phyloP scores from a whole-genome alignment of 2,329 filamentous ascomycete species.

The Myrmaecium sp. region DNA sequence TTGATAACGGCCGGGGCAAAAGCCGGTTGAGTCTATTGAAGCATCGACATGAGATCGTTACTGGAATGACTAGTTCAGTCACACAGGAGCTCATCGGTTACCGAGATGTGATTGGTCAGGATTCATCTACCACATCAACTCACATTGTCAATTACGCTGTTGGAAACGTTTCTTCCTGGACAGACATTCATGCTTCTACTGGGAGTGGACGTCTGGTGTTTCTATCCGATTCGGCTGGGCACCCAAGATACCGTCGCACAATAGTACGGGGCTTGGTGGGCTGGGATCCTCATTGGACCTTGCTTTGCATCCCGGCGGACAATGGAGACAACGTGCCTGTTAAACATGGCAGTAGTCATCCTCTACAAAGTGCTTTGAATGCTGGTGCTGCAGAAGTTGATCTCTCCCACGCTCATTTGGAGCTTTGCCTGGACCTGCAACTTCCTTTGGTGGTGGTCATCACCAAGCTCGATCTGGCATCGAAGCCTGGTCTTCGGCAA shows the following conservation, averaged over 20 bases:
- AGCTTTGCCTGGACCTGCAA: constrained; percentile 66
- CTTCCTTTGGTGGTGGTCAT: constrained; percentile 68
- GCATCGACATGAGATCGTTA: constrained; percentile 82
- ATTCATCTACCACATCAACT: constrained; percentile 7
- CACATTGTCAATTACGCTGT: constrained; percentile 68
- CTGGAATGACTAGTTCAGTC: constrained; percentile 85
- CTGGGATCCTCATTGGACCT: constrained; percentile 88
- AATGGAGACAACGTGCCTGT: constrained; percentile 37
- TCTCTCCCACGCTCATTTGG: constrained; percentile 62
- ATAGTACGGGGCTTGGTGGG: constrained; percentile 80
- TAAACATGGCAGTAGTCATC: constrained; percentile 28
- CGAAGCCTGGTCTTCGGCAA: constrained; percentile 49
- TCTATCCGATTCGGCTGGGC: constrained; percentile 80
- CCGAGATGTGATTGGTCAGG: constrained; percentile 13
- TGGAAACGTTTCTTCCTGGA: constrained; percentile 80
- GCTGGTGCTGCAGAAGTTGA: constrained; percentile 44
- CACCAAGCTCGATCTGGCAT: constrained; percentile 81
- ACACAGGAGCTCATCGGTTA: constrained; percentile 91
- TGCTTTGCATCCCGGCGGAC: constrained; percentile 75
- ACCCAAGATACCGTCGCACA: constrained; percentile 76
- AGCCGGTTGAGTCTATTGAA: constrained; percentile 77
- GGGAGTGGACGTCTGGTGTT: constrained; percentile 65
- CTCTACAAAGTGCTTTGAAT: constrained; percentile 35
- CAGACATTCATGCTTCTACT: constrained; percentile 73
- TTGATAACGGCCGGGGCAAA: constrained; percentile 86